Evolutionary conservation across 331 rosid species (phyloP).

Genomic region (Arachis monticola): DNA sequence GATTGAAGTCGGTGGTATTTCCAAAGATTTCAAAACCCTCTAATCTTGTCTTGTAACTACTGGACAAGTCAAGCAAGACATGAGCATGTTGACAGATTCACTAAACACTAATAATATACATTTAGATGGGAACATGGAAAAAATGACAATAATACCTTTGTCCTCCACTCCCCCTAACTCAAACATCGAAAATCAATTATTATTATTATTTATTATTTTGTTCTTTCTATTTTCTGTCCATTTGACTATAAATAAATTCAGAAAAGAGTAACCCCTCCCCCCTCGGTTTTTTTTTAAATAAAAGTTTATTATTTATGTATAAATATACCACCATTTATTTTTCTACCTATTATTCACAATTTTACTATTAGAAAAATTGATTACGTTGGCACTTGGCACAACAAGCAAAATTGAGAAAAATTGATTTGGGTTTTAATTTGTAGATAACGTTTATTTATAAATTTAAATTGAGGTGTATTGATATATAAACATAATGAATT

Average conservation of each 20-base stretch:
- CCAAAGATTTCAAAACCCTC: conserved; percentile 37
- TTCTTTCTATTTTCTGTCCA: conserved; percentile 1
- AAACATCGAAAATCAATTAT: conserved; percentile 42
- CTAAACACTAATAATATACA: conserved; percentile 26
- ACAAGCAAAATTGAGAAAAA: no score
- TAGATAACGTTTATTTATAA: no score
- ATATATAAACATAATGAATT: no score
- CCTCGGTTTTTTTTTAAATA: no score
- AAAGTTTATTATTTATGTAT: no score
- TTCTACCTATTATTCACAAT: no score
- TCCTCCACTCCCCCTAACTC: conserved; percentile 53
- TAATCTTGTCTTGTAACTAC: conserved; percentile 59
- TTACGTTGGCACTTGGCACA: no score
- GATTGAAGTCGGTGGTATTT: conserved; percentile 33
- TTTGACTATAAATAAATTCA: conserved; percentile 29
- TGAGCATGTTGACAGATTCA: conserved; percentile 57
- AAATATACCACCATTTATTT: no score
- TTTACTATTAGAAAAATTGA: no score
- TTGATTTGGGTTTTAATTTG: no score
- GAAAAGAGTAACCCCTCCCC: no score
- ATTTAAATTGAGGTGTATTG: no score
- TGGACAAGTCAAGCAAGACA: conserved; percentile 63
- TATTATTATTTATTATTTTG: not conserved
- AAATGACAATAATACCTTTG: conserved; percentile 64
- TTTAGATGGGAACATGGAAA: conserved; percentile 50